A percentile compares a stretch with the other conserved stretches of the same genome.
Evolutionary conservation across 176 grass and related monocot genomes (phyloP).

Genomic region (Panicum miliaceum): DNA sequence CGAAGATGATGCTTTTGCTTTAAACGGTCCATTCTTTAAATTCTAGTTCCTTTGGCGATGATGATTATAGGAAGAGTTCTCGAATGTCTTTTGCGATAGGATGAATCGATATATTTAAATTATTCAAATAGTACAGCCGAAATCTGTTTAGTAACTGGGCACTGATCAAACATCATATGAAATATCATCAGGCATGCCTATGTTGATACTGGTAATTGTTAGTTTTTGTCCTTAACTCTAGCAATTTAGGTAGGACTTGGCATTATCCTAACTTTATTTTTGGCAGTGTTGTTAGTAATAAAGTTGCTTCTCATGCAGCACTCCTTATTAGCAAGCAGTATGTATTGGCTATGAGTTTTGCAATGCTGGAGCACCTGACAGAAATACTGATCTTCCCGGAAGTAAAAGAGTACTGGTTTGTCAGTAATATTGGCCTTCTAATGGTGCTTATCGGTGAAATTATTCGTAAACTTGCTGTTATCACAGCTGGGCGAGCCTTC

Average conservation of each 20-base stretch:
- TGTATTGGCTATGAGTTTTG: slow-evolving; percentile 75
- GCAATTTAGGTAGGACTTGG: slow-evolving; percentile 19
- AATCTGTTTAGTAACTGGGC: neutral
- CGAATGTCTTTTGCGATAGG: neutral
- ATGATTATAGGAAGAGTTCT: neutral
- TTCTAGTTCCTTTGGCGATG: neutral
- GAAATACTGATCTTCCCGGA: slow-evolving; percentile 73
- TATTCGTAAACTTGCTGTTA: slow-evolving; percentile 74
- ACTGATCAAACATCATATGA: slow-evolving; percentile 5
- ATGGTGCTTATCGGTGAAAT: slow-evolving; percentile 87
- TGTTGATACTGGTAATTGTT: neutral
- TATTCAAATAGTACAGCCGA: neutral
- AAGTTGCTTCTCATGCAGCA: slow-evolving; percentile 64
- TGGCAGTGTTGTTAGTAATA: slow-evolving; percentile 20
- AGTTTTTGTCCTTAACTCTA: slow-evolving; percentile 15
- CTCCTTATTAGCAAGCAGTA: slow-evolving; percentile 96
- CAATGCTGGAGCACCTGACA: slow-evolving; percentile 77
- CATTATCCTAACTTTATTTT: slow-evolving; percentile 26
- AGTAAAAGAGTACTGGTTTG: slow-evolving; percentile 71
- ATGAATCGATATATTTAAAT: neutral
- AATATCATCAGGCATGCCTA: neutral
- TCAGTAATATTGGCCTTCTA: slow-evolving; percentile 71
- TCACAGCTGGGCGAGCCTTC: slow-evolving; percentile 80
- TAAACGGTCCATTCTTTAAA: slow-evolving; percentile 13
- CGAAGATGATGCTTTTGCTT: neutral